Evolutionary conservation across 2,329 filamentous ascomycete genomes (phyloP), one percentile per base, ranked within the genome.

Genomic region (Bipolaris gigantea): DNA sequence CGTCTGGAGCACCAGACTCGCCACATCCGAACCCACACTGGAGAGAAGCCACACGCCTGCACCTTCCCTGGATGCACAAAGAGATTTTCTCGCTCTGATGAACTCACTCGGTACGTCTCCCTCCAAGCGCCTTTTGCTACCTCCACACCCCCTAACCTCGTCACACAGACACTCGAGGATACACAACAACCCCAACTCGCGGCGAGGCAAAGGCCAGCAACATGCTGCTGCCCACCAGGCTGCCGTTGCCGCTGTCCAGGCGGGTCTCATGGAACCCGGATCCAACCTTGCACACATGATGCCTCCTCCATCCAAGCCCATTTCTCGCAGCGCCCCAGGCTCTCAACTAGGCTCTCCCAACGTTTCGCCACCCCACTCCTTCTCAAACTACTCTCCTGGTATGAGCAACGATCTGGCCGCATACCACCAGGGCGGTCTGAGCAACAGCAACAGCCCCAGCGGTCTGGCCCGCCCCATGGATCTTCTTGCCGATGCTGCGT

Each of bases 151-250:
- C 13, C 63, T 67, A 61, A 64, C 50, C 15, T n/a, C 23, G n/a
- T 16, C 10, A 5, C 35, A 5, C 51, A 88, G 93, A 57, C 93
- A 99, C 79, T 97, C 93, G 73, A 86, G 93, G 75, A 99, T 99
- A 79, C 93, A 99, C 84, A 97, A 90, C 85, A 99, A 97, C 79
- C 93, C 94, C 55, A 97, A 97, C 82, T 97, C 92, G 53, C 84
- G 94, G 72, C 83, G 93, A 71, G 92, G 91, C 63, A 95, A 96
- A 82, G 96, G 96, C 81, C 85, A 86, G 56, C 63, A 57, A 36
- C 81, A 86, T 72, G 81, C 82, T 56, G 79, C 83, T 50, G 83
- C 83, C n/a, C 81, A 82, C 11, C 80, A 81, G 13, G 81, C 83
- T 9, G 80, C 81, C 3, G 81, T 81, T 1, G 81, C 80, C 2